Conservation (phyloP, 2,329 filamentous ascomycete genomes). For the Aspergillus ochraceus region DNA sequence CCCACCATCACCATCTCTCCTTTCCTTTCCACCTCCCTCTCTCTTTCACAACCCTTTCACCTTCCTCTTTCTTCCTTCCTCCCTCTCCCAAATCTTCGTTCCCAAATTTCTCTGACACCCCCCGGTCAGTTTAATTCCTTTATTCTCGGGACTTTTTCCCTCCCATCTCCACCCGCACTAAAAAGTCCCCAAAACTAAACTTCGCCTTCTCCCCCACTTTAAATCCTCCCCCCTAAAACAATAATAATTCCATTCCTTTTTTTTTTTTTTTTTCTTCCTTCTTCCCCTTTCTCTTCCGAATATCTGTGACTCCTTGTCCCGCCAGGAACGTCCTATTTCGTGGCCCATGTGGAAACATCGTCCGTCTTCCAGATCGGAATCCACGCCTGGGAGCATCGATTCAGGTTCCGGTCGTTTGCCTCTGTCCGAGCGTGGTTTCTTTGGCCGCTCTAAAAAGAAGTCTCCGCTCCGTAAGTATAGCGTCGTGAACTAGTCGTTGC, state of each 20-base stretch:
- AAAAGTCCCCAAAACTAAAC: slow-evolving; percentile 7
- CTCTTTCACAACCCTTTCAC: slow-evolving; percentile 3
- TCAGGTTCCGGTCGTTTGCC: slow-evolving; percentile 28
- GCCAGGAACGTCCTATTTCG: slow-evolving; percentile 15
- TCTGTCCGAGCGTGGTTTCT: slow-evolving; percentile 34
- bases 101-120: background rate
- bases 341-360: slow-evolving; percentile 44
- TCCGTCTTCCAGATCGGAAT: slow-evolving; percentile 40
- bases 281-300: slow-evolving; percentile 11
- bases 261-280: slow-evolving; percentile 5
- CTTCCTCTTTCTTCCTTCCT: slow-evolving; percentile 3
- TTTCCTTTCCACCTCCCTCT: slow-evolving; percentile 15
- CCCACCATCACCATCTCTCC: slow-evolving; percentile 16
- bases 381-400: slow-evolving; percentile 36
- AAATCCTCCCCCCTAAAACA: slow-evolving; percentile 11
- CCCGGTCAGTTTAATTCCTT: slow-evolving; percentile 5
- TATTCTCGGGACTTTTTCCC: slow-evolving; percentile 9
- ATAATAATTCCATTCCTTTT: slow-evolving; percentile 8
- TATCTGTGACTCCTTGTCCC: slow-evolving; percentile 18
- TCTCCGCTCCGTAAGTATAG: slow-evolving; percentile 32
- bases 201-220: slow-evolving; percentile 10
- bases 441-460: slow-evolving; percentile 39
- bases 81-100: slow-evolving; percentile 1
- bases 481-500: slow-evolving; percentile 19
- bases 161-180: slow-evolving; percentile 1